Evolutionary conservation across 2,329 filamentous ascomycete species (phyloP), one percentile per base, ranked within the genome.

Genomic region (Dactylellina haptotyla): DNA sequence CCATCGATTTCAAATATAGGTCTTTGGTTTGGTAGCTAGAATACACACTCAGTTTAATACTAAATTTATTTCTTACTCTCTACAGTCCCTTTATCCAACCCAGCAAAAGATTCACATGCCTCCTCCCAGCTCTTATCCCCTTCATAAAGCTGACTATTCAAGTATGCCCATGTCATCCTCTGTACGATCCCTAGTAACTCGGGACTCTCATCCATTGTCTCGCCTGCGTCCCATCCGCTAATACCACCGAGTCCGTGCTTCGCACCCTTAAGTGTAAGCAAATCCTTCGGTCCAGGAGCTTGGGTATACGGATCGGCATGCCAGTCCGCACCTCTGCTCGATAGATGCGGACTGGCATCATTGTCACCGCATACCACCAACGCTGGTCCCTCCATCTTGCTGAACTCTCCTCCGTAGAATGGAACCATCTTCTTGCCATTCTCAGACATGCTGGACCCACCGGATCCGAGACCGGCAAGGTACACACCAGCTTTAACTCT

Each of bases 171-270:
- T 1, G 80, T 80, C 78, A 82, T 76, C 50, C 81, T 76, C 75
- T 81, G 80, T 25, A 82, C 80, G 0, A 78, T 56, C 0, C 64
- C 80, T 56, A 82, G 76, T 28, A 78, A 67, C 73, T 82, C 79
- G 0, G 79, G 78, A 41, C 79, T 79, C 76, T 81, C 80, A 58
- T 82, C 81, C 45, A 75, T 41, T 0, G 78, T 79, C 76, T 82
- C 81, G 3, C 23, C 73, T 2, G 79, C 76, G 67, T 83, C 81
- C 79, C 79, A 82, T 0, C 81, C 80, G 16, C 77, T 78, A 10
- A 83, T 78, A 0, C 82, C 82, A 1, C 82, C 82, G 23, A 83
- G 77, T 2, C 79, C 79, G 58, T 83, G 82, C 63, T 77, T 78
- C 1, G 73, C 81, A 9, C 79, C 80, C 20, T 78, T 79, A 8